Evolutionary conservation across 345 rosid species (phyloP), one percentile per base, ranked within the genome.

Genomic region (Gynandropsis gynandra): DNA sequence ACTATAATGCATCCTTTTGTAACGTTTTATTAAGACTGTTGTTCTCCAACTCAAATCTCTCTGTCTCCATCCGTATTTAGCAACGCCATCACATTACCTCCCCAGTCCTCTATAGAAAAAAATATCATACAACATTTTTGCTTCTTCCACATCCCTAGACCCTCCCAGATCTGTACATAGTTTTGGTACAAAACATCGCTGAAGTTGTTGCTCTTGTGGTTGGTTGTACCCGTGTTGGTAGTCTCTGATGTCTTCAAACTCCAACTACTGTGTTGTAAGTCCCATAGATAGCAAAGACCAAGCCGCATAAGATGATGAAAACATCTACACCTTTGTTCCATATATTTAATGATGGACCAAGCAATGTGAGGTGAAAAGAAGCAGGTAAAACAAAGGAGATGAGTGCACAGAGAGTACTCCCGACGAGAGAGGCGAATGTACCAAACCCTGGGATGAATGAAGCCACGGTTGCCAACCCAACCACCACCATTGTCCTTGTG

Each of bases 311-410:
- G 70, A 92, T 46, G 14, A 87, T 62, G 80, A 47, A 63, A 16
- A 53, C 63, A 70, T 92, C 97, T 47, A 83, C 57, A 4, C 66
- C 65, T 68, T 63, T 87, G 67, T 68, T 73, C 95, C 94, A 70
- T 11, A 69, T 15, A 27, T 48, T 61, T 72, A 87, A 53, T 10
- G 85, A 74, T 21, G 89, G 61, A 36, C 94, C 94, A 4, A 85
- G 47, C 62, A 87, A 45, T 12, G n/a, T 73, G 36, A 92, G 75
- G 75, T 92, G 96, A 71, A 73, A 92, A 4, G 67, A 61, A 41
- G 90, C 80, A 1, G 97, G 97, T 54, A 92, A 71, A 51, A 84
- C 96, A 64, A 89, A 89, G 0, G 97, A 80, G 62, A 86, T 64
- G 8, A 82, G 66, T 11, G 92, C 93, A 21, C 98, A 87, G 10